phyloP scores from a whole-genome alignment of 805 yeast genomes.

The Ogataea saltuana region DNA sequence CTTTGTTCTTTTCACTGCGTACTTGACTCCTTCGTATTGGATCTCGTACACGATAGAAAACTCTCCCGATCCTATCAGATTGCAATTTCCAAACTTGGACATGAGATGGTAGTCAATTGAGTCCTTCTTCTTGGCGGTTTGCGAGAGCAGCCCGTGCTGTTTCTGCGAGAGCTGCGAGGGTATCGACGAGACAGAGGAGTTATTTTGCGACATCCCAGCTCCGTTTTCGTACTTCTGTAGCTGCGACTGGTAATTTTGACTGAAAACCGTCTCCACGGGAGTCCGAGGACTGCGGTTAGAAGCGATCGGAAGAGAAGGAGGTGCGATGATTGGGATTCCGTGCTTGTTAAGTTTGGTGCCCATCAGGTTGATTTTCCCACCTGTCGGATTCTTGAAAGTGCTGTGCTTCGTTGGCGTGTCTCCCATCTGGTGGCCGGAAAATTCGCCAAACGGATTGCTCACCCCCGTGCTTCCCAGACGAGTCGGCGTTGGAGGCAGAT shows the following conservation, averaged over 20 bases:
- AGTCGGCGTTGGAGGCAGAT: constrained; percentile 47
- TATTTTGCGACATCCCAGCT: constrained; percentile 13
- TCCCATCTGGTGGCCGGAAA: no score
- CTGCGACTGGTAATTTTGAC: constrained; percentile 6
- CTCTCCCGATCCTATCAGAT: constrained; percentile 79
- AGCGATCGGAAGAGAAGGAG: constrained; percentile 13
- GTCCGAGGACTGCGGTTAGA: constrained; percentile 30
- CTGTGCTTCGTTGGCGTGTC: constrained; percentile 23
- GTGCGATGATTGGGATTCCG: constrained; percentile 22
- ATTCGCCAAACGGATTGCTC: neutral
- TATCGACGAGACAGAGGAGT: constrained; percentile 21
- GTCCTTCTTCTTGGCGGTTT: constrained; percentile 16
- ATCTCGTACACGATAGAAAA: constrained; percentile 89
- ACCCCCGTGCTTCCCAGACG: constrained; percentile 28
- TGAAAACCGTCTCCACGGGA: constrained; percentile 29
- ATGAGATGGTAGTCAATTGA: constrained; percentile 44
- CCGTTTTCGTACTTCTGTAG: constrained; percentile 8
- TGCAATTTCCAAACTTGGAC: constrained; percentile 63
- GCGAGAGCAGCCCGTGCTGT: constrained; percentile 1
- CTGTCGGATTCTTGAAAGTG: constrained; percentile 17
- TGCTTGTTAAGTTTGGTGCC: constrained; percentile 2
- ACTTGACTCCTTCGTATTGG: constrained; percentile 61
- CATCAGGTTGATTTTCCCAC: neutral
- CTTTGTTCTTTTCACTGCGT: constrained; percentile 87
- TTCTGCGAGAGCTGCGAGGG: constrained; percentile 17